Conservation (phyloP, 345 rosid genomes). For the Lumnitzera racemosa region DNA sequence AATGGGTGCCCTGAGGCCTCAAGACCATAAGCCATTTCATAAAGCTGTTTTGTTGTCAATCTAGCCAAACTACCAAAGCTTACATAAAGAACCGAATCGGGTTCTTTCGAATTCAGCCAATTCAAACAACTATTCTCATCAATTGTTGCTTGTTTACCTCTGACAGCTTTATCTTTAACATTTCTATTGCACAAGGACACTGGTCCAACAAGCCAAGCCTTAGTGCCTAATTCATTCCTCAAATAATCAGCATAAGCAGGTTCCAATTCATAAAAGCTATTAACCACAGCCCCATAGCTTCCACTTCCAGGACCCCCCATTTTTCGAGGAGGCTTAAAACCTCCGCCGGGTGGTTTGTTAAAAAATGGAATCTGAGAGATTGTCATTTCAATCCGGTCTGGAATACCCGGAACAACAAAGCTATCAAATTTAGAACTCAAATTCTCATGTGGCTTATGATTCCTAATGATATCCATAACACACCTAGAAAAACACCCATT, state of each 20-base stretch:
- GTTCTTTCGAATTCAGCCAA: constrained; percentile 39
- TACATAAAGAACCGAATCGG: constrained; percentile 39
- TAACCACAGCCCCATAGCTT: constrained; percentile 27
- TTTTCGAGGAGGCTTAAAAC: background rate
- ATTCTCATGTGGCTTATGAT: constrained; percentile 22
- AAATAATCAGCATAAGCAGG: constrained; percentile 30
- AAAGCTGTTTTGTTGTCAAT: constrained; percentile 26
- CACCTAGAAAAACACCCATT: constrained; percentile 31
- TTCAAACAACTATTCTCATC: constrained; percentile 21
- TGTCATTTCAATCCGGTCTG: constrained; percentile 34
- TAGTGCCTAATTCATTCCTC: constrained; percentile 23
- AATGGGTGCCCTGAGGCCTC: constrained; percentile 30
- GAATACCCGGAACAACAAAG: constrained; percentile 38
- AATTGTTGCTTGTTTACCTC: constrained; percentile 24
- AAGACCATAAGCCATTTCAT: constrained; percentile 35
- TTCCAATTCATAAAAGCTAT: constrained; percentile 42
- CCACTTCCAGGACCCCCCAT: constrained; percentile 9
- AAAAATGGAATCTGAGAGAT: constrained; percentile 28
- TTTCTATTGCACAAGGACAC: constrained; percentile 33
- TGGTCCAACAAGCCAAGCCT: constrained; percentile 44
- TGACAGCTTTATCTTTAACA: constrained; percentile 27
- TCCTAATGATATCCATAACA: constrained; percentile 14
- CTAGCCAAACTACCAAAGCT: constrained; percentile 41
- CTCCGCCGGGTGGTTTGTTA: background rate
- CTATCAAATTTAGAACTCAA: constrained; percentile 33